Evolutionary conservation across 352 stramenopile genomes (phyloP), one percentile per base, ranked within the genome.

Genomic region (Phytophthora gonapodyides): DNA sequence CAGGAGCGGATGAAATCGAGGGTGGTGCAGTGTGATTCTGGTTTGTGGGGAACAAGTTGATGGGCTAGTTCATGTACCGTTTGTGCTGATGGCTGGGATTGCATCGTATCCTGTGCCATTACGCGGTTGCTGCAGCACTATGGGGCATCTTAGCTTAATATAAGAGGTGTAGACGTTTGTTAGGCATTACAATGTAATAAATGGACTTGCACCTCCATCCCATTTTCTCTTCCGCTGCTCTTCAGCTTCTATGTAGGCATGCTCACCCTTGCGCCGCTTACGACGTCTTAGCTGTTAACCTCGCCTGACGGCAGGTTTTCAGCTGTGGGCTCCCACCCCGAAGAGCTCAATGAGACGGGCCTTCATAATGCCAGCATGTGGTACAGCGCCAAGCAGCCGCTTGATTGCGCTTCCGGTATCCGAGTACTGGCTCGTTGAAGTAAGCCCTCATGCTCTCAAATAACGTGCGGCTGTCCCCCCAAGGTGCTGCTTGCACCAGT

Each of bases 401-500:
- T 45, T 45, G n/a, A 45, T 45, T 19, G 38, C 11, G 11, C n/a
- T 8, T 8, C 38, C 38, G 7, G 7, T 19, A 19, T 45, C 19
- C 21, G 21, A 24, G 3, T 1, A 5, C 19, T 13, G 38, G 12
- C 38, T 45, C 1, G 38, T 45, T 45, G 38, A 45, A 45, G 7
- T 13, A 6, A 45, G 35, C 1, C 35, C 37, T 24, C 49, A 48
- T 10, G 19, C 38, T 36, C 24, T 57, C 37, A 57, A 33, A 38
- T 49, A 48, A 7, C n/a, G 7, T 21, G 37, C 50, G 5, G 50
- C 50, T 19, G 50, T 21, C 40, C 48, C 38, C 36, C 41, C 11
- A 7, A 57, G 34, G 50, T 57, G 50, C 11, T 33, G 7, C n/a
- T 57, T 15, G 21, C 50, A 49, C 49, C 35, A 57, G 9, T n/a